These are phyloP conservation scores for Gossypium davidsonii DNA, from an alignment of 441 rosid genomes.

Conservation along the genomic window DNA sequence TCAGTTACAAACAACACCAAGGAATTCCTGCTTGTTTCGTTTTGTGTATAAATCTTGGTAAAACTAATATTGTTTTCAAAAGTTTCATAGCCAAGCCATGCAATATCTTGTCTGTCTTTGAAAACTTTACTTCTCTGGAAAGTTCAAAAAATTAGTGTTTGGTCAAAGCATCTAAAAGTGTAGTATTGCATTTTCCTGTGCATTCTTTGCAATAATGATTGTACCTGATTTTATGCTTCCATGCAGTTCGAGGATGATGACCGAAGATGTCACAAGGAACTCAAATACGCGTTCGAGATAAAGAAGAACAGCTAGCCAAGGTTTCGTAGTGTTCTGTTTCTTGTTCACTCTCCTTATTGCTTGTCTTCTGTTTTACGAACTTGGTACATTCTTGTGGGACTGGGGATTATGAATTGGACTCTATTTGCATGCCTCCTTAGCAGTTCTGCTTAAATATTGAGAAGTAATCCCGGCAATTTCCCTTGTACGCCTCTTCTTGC, in stretches of 20 bases:
- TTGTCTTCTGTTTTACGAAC: background rate
- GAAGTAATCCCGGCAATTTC: no score
- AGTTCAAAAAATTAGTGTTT: background rate
- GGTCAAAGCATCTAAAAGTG: background rate
- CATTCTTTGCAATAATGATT: background rate
- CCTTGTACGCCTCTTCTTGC: background rate
- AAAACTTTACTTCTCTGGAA: background rate
- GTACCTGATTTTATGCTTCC: background rate
- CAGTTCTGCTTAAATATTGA: no score
- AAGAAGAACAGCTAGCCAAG: slow-evolving; percentile 33
- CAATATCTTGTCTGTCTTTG: background rate
- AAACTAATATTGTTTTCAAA: background rate
- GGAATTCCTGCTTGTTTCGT: no score
- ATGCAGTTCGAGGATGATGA: slow-evolving; percentile 55
- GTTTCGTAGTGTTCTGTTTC: background rate
- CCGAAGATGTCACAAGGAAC: slow-evolving; percentile 48
- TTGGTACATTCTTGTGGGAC: slow-evolving; percentile 14
- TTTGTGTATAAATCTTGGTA: background rate
- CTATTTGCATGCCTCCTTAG: background rate
- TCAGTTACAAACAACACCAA: background rate
- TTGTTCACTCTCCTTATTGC: background rate
- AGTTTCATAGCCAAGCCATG: background rate
- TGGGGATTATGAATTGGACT: background rate
- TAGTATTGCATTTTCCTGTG: background rate
- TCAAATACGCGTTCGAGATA: slow-evolving; percentile 44